Evolutionary conservation across 2,329 filamentous ascomycete species (phyloP), one percentile per base, ranked within the genome.

Genomic region (Herpomyces periplanetae): DNA sequence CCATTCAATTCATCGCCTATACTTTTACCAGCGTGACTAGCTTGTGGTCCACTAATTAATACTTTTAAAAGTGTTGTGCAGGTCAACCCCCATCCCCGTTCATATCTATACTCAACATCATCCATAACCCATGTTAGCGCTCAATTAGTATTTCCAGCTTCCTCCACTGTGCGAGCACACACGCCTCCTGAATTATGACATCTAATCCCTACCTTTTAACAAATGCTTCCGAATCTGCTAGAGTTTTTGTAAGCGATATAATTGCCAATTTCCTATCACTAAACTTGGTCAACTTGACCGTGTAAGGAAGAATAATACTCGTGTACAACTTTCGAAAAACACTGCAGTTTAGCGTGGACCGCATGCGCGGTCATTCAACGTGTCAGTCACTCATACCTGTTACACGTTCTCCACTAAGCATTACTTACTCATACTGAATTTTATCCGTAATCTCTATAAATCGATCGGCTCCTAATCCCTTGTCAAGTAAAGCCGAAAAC

Each of bases 211-310:
- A 80, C 24, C 60, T 57, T 21, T 59, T 49, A 1, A 65, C 63
- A 32, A 96, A 91, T 1, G 65, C 58, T 28, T 61, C 47, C 4
- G 68, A 85, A 37, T 84, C 65, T 27, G 68, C 64, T 10, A 91
- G 46, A 1, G 71, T 84, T 43, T 85, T 88, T 13, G 75, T 75
- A 27, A 88, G 59, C 1, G 73, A 87, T 13, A 96, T 54, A 9
- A 88, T 73, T 2, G 75, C 80, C 2, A 64, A 60, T 42, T 96
- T 96, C 30, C 80, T 66, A 35, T 96, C 84, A 13, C 69, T 47
- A 1, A 80, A 73, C 3, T 68, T 58, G 11, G 64, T 59, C 11
- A 96, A 52, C 38, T 84, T 73, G 35, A 75, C 64, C 0, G 75
- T 88, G 23, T 69, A 64, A 1, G 65, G 64, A 4, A 96, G 54